Conservation (phyloP, 192 early-diverging fungal genomes). For the Phycomyces nitens region DNA sequence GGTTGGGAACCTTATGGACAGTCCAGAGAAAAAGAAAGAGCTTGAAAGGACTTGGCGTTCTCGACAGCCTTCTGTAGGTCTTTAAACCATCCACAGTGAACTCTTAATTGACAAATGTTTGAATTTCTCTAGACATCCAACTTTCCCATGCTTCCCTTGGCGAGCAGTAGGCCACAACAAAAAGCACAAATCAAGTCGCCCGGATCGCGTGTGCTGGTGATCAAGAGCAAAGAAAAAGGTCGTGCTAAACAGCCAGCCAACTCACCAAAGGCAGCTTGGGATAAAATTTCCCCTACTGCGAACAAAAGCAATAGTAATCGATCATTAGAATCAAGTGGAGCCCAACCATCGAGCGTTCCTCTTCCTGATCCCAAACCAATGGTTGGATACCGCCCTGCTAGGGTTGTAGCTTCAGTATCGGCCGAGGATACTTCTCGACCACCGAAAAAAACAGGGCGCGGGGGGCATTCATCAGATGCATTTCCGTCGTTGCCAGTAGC, state of each 20-base stretch:
- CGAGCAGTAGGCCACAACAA: too few relatives aligned
- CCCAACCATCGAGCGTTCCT: slow-evolving; percentile 30
- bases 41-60: slow-evolving; percentile 67
- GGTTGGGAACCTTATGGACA: slow-evolving; percentile 47
- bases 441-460: slow-evolving; percentile 8
- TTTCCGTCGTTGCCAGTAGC: slow-evolving; percentile 34
- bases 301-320: not conserved
- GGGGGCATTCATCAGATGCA: slow-evolving; percentile 1
- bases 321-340: not conserved
- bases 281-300: not conserved
- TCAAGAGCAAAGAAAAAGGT: slow-evolving; percentile 49
- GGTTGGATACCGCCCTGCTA: slow-evolving; percentile 24
- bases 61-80: slow-evolving; percentile 51
- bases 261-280: not conserved
- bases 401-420: slow-evolving; percentile 46
- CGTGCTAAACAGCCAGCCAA: slow-evolving; percentile 10
- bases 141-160: not conserved
- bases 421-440: slow-evolving; percentile 29
- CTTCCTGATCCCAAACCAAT: slow-evolving; percentile 40
- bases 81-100: not conserved
- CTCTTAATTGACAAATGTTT: not conserved
- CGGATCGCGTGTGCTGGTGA: slow-evolving; percentile 63
- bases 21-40: slow-evolving; percentile 50
- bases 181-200: slow-evolving; percentile 19
- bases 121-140: slow-evolving; percentile 28